Evolutionary conservation across 2,329 filamentous ascomycete genomes (phyloP).

Genomic region (Aspergillus jensenii): DNA sequence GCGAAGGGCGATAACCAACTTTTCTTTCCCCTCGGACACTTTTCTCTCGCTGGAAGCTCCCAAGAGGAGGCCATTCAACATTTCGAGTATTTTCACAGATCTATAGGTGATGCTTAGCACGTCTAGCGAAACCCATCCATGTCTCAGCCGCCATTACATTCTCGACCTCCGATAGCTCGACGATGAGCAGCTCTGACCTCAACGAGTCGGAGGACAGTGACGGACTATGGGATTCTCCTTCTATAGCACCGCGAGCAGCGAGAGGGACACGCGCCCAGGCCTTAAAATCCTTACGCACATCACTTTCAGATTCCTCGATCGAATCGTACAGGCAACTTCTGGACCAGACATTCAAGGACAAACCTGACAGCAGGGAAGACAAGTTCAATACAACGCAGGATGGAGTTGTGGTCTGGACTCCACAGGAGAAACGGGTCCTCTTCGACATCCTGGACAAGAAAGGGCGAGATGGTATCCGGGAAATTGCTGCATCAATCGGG

Average conservation of each 20-base stretch:
- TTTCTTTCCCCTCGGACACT: background rate
- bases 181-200: slow-evolving; percentile 38
- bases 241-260: background rate
- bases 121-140: slow-evolving; percentile 19
- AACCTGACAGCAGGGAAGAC: slow-evolving; percentile 13
- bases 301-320: slow-evolving; percentile 45
- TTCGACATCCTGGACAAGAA: slow-evolving; percentile 65
- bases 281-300: slow-evolving; percentile 14
- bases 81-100: background rate
- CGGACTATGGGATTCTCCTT: slow-evolving; percentile 2
- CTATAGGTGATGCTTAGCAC: slow-evolving; percentile 26
- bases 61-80: background rate
- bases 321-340: slow-evolving; percentile 52
- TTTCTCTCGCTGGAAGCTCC: background rate
- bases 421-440: slow-evolving; percentile 68
- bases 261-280: slow-evolving; percentile 13
- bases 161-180: slow-evolving; percentile 51
- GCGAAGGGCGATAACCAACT: slow-evolving; percentile 8
- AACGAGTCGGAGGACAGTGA: slow-evolving; percentile 33
- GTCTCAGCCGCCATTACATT: slow-evolving; percentile 31
- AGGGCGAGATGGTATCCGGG: slow-evolving; percentile 61
- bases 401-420: slow-evolving; percentile 69
- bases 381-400: slow-evolving; percentile 55
- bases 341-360: slow-evolving; percentile 51
- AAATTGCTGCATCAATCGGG: slow-evolving; percentile 62